Conservation (phyloP, 1,139 yeast genomes). For the Yamadazyma atmosphaerica region DNA sequence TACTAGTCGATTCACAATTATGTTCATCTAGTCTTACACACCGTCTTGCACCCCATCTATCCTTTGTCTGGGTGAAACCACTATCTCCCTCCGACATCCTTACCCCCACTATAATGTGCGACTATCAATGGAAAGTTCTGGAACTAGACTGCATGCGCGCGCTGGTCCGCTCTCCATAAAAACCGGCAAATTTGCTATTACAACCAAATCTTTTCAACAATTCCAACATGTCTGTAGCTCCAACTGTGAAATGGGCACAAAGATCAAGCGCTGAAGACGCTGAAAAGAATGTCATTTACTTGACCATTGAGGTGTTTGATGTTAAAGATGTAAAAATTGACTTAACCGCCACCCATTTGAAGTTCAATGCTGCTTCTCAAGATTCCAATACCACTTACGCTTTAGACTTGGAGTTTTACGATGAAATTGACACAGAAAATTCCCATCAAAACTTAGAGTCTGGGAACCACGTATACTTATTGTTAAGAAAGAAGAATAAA, state of each 20-base stretch:
- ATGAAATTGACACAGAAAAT: constrained; percentile 66
- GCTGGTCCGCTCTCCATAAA: neutral
- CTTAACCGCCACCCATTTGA: constrained; percentile 57
- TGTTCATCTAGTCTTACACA: too few species aligned
- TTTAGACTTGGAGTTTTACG: constrained; percentile 68
- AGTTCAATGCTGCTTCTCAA: constrained; percentile 57
- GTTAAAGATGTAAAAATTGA: constrained; percentile 63
- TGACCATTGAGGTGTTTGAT: constrained; percentile 77
- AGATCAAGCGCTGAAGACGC: constrained; percentile 75
- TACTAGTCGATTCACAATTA: too few species aligned
- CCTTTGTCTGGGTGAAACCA: neutral
- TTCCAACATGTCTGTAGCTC: constrained; percentile 12
- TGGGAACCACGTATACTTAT: constrained; percentile 72
- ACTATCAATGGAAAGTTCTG: neutral
- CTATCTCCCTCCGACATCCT: neutral
- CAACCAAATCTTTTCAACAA: neutral
- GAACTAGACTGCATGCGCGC: neutral
- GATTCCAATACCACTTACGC: constrained; percentile 51
- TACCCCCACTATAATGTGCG: neutral
- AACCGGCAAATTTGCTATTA: constrained; percentile 1
- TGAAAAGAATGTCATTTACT: constrained; percentile 69
- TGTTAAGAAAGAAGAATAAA: constrained; percentile 67
- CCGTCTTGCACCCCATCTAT: neutral
- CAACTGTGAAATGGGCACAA: constrained; percentile 87
- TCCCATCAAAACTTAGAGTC: constrained; percentile 58